phyloP scores from a whole-genome alignment of 1,284 basidiomycete species.

The Ustilago esculenta region DNA sequence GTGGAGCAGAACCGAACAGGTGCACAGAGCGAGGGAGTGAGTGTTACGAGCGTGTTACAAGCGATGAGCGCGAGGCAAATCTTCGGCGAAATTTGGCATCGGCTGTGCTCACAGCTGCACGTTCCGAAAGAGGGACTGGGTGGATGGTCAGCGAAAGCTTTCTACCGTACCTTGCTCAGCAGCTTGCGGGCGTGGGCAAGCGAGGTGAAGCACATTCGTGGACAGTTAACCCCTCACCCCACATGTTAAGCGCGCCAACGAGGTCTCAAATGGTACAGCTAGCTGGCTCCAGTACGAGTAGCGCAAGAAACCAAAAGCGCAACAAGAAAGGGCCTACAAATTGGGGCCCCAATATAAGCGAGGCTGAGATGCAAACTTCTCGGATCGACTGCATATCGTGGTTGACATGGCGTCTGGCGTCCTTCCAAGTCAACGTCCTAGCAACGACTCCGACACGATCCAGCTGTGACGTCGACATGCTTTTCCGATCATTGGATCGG shows the following conservation, averaged over 20 bases:
- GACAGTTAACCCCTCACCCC: too few species aligned
- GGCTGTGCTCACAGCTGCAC: neutral
- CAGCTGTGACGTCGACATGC: conserved; percentile 21
- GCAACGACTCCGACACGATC: too few species aligned
- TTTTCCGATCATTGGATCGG: conserved; percentile 4
- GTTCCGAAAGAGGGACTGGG: too few species aligned
- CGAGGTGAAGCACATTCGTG: conserved; percentile 1
- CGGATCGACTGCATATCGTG: neutral
- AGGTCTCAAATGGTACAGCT: too few species aligned
- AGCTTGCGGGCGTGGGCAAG: conserved; percentile 12
- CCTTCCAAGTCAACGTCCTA: too few species aligned
- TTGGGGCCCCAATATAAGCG: conserved; percentile 9
- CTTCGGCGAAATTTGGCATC: conserved; percentile 9
- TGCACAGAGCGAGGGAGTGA: neutral
- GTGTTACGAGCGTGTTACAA: neutral
- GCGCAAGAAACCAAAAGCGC: too few species aligned
- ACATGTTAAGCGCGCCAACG: too few species aligned
- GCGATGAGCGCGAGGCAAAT: conserved; percentile 8
- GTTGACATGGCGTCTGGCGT: too few species aligned
- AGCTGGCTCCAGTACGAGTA: too few species aligned
- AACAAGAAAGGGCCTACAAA: neutral
- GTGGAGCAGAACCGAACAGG: too few species aligned
- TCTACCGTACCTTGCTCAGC: too few species aligned
- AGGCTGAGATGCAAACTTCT: conserved; percentile 12
- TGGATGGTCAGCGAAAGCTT: too few species aligned